Conservation (phyloP, 108 stramenopile genomes). For the Pseudonitzschia multistriata region DNA sequence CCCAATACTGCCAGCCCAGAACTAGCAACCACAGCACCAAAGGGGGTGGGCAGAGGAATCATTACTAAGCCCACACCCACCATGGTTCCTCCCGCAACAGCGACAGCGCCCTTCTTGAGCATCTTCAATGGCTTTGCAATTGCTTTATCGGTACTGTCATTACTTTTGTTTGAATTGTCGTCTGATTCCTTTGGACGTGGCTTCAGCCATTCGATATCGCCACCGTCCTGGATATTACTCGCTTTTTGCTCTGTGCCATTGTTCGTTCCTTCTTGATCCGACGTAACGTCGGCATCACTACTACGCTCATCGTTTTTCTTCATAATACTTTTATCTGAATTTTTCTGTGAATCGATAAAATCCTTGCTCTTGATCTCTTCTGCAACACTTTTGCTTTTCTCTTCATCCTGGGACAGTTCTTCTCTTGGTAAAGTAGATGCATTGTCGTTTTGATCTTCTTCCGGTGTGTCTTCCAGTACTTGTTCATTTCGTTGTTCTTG, state of each 20-base stretch:
- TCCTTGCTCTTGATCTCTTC: not conserved
- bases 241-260: not conserved
- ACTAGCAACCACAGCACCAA: conserved; percentile 42
- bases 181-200: conserved; percentile 18
- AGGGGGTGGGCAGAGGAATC: conserved; percentile 55
- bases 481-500: not conserved
- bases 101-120: conserved; percentile 50
- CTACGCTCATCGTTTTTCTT: not conserved
- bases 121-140: conserved; percentile 10
- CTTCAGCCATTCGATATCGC: not conserved
- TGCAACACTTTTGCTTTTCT: not conserved
- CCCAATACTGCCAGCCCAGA: conserved; percentile 52
- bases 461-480: not conserved
- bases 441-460: not conserved
- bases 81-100: conserved; percentile 48
- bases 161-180: not conserved
- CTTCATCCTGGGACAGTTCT: not conserved
- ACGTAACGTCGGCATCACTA: not conserved
- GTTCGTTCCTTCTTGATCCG: not conserved
- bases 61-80: conserved; percentile 44
- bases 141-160: not conserved
- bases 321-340: too few species aligned
- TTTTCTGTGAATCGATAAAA: too few species aligned
- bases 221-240: not conserved
- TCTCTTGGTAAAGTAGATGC: not conserved